Base-by-base conservation (phyloP, 371 early-diverging fungal genomes). In the Mortierella polycephala region DNA sequence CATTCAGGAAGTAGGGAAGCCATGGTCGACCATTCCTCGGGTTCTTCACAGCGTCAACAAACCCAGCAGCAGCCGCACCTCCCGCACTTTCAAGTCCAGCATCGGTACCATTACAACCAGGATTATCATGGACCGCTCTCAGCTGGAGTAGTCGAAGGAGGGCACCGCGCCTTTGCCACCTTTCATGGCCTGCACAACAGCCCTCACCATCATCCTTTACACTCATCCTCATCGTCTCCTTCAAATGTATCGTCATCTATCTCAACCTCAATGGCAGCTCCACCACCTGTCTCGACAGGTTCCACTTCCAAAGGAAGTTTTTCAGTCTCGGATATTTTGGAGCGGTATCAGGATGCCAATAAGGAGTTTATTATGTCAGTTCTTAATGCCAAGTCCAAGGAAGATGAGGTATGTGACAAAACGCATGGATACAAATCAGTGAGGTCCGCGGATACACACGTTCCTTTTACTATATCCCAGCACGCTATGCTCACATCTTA, bases 331-430 rank as follows among this genome's bases (percentile, higher is more conserved):
- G 79, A 77, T 30, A 77, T 77, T 54, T 63, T 77, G 16, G 79
- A 77, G 49, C 64, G 72, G 41, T 77, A 77, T 44, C 72, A 71
- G 42, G 79, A 77, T 77, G 79, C 79, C 52, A 77, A 64, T 56
- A 71, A 64, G 14, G 79, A 77, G 12, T 72, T 77, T n/a, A 42
- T 77, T 49, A 62, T 72, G 20, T 63, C 72, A 12, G 64, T 77
- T 11, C 56, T 77, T 20, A 77, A 77, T 42, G 79, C 79, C 37
- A 77, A 77, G 20, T 68, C 79, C 51, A 77, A 77, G 21, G 79
- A 77, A 41, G 79, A 77, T 42, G 79, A 77, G 67, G 79, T 77
- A 63, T 44, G 44, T 55, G 6, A 51, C 20, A 9, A 51, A 9
- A 11, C 2, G 13, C 11, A 13, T 16, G 46, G 46, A 13, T 16